Evolutionary conservation across 805 yeast species (phyloP), one percentile per base, ranked within the genome.

Genomic region (Soucietia sequanensis): DNA sequence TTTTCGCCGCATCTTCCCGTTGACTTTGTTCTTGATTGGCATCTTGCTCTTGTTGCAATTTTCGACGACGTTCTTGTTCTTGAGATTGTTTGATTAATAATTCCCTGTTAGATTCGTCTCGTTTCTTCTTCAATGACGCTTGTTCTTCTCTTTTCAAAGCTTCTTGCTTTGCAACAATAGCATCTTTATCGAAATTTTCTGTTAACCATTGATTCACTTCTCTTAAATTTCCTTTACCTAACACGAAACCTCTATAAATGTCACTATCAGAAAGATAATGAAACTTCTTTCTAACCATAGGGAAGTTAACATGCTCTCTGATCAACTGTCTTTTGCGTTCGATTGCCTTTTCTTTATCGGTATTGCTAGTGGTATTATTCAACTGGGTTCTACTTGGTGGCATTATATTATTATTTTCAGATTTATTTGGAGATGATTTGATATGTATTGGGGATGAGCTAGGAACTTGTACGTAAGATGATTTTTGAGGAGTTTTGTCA

Each of bases 141-240:
- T 32, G 22, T 22, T 38, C 39, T 23, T 32, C 26, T 47, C 32
- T 24, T 27, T 33, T 21, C 34, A 35, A 23, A 29, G 44, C 49
- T 9, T 53, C 50, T 17, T 42, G 29, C 17, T 34, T 41, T 9
- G 46, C 49, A 30, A 57, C 34, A n/a, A 53, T 48, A 5, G 50
- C 61, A 8, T 39, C 48, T 33, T 52, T 53, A 33, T 52, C 50
- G 38, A 45, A 60, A 38, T 60, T 64, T n/a, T 62, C 66, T 4
- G 56, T 54, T 22, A 68, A 52, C 65, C 65, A 63, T 36, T 51
- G 60, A 19, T 63, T 58, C 31, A 67, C 56, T 15, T 63, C 68
- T 25, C 71, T 54, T 18, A 68, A 52, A 30, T 66, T 63, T 5
- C 72, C 72, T 44, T 58, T 65, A 4, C 70, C 70, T 38, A 62